Conservation (phyloP, 352 stramenopile species). For the Phytophthora megakarya region DNA sequence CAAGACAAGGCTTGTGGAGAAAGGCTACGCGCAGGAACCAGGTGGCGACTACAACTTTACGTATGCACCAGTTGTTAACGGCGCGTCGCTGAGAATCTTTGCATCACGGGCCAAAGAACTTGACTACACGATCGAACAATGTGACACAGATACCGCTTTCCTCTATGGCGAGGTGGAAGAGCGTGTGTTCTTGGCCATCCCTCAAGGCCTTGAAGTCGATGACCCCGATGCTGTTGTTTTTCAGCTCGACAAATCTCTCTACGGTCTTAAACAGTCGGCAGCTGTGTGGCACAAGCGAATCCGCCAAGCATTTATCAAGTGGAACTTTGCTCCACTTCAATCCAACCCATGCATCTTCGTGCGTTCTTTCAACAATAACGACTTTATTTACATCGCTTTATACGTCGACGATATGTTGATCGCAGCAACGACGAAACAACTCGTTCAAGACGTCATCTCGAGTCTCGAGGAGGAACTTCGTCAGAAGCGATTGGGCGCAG, state of each 20-base stretch:
- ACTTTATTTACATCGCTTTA: too few species aligned
- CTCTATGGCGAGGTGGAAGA: slow-evolving; percentile 23
- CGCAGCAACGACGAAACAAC: background rate
- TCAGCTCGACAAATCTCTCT: slow-evolving; percentile 26
- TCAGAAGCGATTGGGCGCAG: background rate
- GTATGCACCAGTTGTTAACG: slow-evolving; percentile 1
- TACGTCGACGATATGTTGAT: slow-evolving; percentile 23
- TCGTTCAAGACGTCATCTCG: background rate
- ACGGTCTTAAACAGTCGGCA: slow-evolving; percentile 42
- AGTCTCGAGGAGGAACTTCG: slow-evolving; percentile 6
- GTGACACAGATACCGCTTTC: slow-evolving; percentile 37
- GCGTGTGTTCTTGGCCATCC: slow-evolving; percentile 24
- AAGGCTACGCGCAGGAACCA: background rate
- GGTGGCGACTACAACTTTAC: slow-evolving; percentile 3
- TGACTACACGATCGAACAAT: slow-evolving; percentile 22
- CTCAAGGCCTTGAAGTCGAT: slow-evolving; percentile 1
- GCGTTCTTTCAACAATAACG: too few species aligned
- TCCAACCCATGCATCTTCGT: slow-evolving; percentile 4
- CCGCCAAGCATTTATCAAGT: background rate
- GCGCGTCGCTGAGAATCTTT: background rate
- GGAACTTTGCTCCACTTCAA: background rate
- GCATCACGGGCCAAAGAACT: background rate
- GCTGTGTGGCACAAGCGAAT: slow-evolving; percentile 35
- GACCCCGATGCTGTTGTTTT: slow-evolving; percentile 21
- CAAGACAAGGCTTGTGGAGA: background rate